Evolutionary conservation across 495 filamentous ascomycete genomes (phyloP).

Genomic region (Trichoderma erinaceum): DNA sequence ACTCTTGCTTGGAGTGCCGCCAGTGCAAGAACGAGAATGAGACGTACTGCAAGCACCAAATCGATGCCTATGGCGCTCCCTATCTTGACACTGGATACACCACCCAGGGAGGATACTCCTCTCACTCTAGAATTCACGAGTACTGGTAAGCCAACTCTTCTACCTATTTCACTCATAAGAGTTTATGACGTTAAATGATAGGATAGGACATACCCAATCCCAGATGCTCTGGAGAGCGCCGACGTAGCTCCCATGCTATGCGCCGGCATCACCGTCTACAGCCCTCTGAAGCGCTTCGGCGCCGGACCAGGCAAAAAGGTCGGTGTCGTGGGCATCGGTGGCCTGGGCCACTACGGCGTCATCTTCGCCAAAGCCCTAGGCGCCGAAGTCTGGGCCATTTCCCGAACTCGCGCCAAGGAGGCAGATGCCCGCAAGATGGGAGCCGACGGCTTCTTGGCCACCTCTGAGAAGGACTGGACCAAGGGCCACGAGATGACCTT

Average conservation of each 20-base stretch:
- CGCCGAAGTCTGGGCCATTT: conserved; percentile 66
- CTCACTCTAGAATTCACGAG: conserved; percentile 49
- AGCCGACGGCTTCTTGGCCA: conserved; percentile 68
- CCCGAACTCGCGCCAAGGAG: conserved; percentile 60
- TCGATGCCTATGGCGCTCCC: conserved; percentile 51
- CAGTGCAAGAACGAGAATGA: conserved; percentile 56
- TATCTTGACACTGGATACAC: conserved; percentile 50
- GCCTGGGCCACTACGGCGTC: conserved; percentile 67
- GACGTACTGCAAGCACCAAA: conserved; percentile 49
- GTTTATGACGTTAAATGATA: background rate
- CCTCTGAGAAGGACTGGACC: conserved; percentile 61
- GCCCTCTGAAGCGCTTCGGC: conserved; percentile 69
- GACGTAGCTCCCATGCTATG: conserved; percentile 84
- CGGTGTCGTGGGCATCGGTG: conserved; percentile 64
- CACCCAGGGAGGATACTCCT: conserved; percentile 50
- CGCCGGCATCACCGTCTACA: conserved; percentile 76
- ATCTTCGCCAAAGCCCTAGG: conserved; percentile 67
- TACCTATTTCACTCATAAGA: background rate
- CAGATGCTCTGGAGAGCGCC: conserved; percentile 58
- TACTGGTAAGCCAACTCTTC: conserved; percentile 35
- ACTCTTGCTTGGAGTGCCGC: conserved; percentile 48
- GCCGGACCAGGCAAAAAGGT: conserved; percentile 74
- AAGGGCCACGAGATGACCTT: conserved; percentile 47
- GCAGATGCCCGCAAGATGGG: conserved; percentile 62
- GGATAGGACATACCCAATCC: conserved; percentile 65